Evolutionary conservation across 169 alveolate genomes (phyloP).

Genomic region (Eimeria mitis): DNA sequence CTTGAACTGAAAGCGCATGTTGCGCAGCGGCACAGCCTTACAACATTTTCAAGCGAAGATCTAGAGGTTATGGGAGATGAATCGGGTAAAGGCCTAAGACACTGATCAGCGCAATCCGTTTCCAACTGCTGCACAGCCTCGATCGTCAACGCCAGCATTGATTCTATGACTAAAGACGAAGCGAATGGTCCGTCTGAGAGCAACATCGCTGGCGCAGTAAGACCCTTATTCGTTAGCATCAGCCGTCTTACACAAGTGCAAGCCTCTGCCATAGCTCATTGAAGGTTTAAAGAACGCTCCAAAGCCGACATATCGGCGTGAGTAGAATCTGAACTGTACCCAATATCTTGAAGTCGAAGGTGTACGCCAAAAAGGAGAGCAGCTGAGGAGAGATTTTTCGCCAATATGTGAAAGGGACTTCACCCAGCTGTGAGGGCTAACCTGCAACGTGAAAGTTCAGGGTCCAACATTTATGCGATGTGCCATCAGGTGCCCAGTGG

Average conservation of each 20-base stretch:
- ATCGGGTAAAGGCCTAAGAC: neutral
- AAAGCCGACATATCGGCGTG: constrained; percentile 39
- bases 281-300: constrained; percentile 55
- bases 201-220: constrained; percentile 74
- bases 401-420: constrained; percentile 58
- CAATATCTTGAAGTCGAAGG: neutral
- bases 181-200: constrained; percentile 26
- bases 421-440: constrained; percentile 23
- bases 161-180: constrained; percentile 10
- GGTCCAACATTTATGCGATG: neutral
- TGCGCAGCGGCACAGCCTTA: neutral
- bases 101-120: neutral
- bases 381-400: constrained; percentile 34
- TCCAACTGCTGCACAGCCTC: constrained; percentile 29
- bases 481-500: constrained; percentile 42
- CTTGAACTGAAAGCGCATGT: neutral
- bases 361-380: neutral
- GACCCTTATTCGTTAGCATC: neutral
- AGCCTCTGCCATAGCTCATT: constrained; percentile 4
- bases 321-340: neutral
- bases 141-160: constrained; percentile 62
- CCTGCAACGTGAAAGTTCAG: neutral
- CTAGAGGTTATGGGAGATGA: constrained; percentile 37
- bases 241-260: neutral
- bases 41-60: constrained; percentile 51